Base-by-base conservation (phyloP, 176 grass and related monocot species). In the Oryza officinalis region DNA sequence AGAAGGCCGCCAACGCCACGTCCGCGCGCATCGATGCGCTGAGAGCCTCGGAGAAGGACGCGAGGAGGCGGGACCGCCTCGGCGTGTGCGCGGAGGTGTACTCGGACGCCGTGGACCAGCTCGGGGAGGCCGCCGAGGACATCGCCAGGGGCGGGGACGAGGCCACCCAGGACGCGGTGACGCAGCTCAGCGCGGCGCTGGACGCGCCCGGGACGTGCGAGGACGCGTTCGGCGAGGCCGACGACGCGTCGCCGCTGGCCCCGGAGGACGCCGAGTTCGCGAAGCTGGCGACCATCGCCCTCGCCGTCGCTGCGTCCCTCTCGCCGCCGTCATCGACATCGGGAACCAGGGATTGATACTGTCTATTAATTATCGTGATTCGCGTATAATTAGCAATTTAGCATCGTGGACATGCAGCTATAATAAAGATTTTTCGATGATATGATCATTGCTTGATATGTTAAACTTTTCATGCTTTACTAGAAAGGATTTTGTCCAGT, bases 191-290 rank as follows among this genome's bases (percentile, higher is more conserved):
- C 35, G 75, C 85, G 63, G 85, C 91, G 68, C 72, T 87, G 68
- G 85, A 81, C 65, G 90, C 80, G 76, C 74, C 82, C 8, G 85
- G 64, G 35, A 94, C 86, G 27, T 97, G 94, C 77, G 89, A 94
- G 87, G 87, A 88, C 63, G 76, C 89, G 13, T 94, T 97, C 74
- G 54, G 72, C 30, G 87, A 90, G 43, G 83, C 65, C 61, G 80
- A 86, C 45, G 85, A 83, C 18, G 26, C 91, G 31, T 94, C 87
- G 22, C 91, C 90, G 14, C 54, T 93, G 20, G 83, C 69, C 30
- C 14, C 38, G 15, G 84, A 90, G 86, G 86, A 94, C 65, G 44
- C 63, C 32, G 90, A 88, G 82, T 93, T 87, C 85, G 69, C 66
- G 72, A 91, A 89, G 74, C 72, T 94, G 12, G 87, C 91, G 2